Conservation (phyloP, 1,139 yeast species). For the Debaryomyces psychrophilus region DNA sequence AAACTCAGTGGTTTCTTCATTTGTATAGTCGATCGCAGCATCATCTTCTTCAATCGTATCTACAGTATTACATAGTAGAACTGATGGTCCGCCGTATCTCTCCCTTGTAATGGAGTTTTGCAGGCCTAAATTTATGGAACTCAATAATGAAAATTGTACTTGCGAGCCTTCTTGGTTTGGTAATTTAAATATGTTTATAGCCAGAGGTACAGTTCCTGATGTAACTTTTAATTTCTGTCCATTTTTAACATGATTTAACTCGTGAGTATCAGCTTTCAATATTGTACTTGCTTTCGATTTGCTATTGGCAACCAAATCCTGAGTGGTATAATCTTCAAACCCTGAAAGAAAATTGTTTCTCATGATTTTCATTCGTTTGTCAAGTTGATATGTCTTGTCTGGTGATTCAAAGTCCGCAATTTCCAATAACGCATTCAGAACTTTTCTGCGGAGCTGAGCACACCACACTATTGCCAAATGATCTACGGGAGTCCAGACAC, state of each 20-base stretch:
- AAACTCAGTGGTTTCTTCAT: constrained; percentile 22
- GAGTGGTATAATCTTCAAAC: constrained; percentile 45
- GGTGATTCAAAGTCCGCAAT: constrained; percentile 53
- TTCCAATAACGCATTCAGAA: constrained; percentile 64
- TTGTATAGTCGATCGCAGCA: constrained; percentile 25
- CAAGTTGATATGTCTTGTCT: constrained; percentile 51
- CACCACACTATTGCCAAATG: constrained; percentile 99
- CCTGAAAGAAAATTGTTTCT: constrained; percentile 59
- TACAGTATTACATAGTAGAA: constrained; percentile 21
- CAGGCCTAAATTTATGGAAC: constrained; percentile 15
- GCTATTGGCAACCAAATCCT: constrained; percentile 25
- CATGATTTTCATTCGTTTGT: constrained; percentile 60
- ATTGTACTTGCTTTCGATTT: constrained; percentile 15
- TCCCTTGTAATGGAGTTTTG: constrained; percentile 12
- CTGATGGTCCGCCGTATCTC: constrained; percentile 12
- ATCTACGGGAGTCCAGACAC: constrained; percentile 93
- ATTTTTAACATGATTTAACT: constrained; percentile 25
- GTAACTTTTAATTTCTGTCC: constrained; percentile 21
- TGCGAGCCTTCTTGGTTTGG: constrained; percentile 3
- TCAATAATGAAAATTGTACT: constrained; percentile 21
- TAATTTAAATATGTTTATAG: constrained; percentile 17
- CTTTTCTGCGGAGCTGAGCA: constrained; percentile 70
- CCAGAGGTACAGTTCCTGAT: constrained; percentile 9
- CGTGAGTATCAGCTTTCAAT: constrained; percentile 33
- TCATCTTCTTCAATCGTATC: constrained; percentile 3